Conservation (phyloP, 495 filamentous ascomycete genomes). For the Penicillium chermesinum region DNA sequence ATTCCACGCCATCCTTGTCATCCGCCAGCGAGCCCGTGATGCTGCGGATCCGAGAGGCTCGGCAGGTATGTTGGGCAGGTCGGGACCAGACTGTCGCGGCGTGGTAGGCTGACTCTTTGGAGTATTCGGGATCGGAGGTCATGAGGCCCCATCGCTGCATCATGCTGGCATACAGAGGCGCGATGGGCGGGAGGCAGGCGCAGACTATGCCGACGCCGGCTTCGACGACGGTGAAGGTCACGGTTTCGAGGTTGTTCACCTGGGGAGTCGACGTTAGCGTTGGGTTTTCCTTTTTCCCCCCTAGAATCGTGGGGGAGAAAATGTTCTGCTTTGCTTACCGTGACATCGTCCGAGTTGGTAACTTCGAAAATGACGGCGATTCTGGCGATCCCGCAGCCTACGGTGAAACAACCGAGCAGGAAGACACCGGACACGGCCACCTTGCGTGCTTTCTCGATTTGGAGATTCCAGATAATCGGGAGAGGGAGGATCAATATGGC, state of each 20-base stretch:
- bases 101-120: neutral
- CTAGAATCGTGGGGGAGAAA: no score
- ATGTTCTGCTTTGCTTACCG: neutral
- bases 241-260: neutral
- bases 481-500: slow-evolving; percentile 1
- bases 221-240: slow-evolving; percentile 3
- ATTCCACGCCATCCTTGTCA: neutral
- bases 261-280: neutral
- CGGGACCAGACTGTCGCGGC: neutral
- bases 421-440: slow-evolving; percentile 1
- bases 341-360: slow-evolving; percentile 1
- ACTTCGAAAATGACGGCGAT: slow-evolving; percentile 1
- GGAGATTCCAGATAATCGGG: neutral
- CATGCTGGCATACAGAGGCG: neutral
- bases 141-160: neutral
- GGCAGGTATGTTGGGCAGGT: neutral
- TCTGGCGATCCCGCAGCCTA: slow-evolving; percentile 2
- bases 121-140: neutral
- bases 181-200: slow-evolving; percentile 1
- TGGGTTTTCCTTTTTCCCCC: neutral
- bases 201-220: slow-evolving; percentile 1
- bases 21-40: neutral
- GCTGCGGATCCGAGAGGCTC: neutral
- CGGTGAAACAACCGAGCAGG: slow-evolving; percentile 1
- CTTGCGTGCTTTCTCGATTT: neutral